These are phyloP conservation scores for Citrus reticulata DNA, from an alignment of 345 rosid species.

Conservation along the genomic window DNA sequence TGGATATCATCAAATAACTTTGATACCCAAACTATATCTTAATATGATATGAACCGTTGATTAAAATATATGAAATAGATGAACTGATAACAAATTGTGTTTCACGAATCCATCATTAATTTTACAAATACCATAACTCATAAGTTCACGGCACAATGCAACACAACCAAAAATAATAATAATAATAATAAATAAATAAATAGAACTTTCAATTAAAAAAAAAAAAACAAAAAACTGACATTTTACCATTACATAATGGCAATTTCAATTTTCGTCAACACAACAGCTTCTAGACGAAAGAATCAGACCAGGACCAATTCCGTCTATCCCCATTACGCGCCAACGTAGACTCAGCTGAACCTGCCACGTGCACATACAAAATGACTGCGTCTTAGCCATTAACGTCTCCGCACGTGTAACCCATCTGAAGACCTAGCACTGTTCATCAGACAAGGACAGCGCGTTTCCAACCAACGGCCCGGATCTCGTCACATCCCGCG, in stretches of 20 bases:
- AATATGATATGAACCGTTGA: no score
- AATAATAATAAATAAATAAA: background rate
- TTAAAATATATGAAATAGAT: no score
- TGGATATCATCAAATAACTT: no score
- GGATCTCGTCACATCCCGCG: background rate
- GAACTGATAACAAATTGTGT: no score
- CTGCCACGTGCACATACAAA: constrained; percentile 7
- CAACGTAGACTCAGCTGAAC: constrained; percentile 21
- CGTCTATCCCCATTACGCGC: constrained; percentile 19
- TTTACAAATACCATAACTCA: no score
- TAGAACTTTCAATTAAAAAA: background rate
- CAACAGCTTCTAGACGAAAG: constrained; percentile 3
- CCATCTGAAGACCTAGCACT: background rate
- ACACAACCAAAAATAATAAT: background rate
- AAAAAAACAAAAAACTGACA: background rate
- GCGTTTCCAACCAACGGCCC: constrained; percentile 11
- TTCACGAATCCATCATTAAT: no score
- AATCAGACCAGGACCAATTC: constrained; percentile 13
- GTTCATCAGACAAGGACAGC: background rate
- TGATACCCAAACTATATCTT: no score
- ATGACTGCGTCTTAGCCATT: constrained; percentile 1
- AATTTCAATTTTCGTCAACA: constrained; percentile 11
- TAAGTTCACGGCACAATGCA: no score
- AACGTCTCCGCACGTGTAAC: background rate
- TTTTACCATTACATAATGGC: background rate